Evolutionary conservation across 2,329 filamentous ascomycete genomes (phyloP).

Genomic region (Aaosphaeria pasadenensis): DNA sequence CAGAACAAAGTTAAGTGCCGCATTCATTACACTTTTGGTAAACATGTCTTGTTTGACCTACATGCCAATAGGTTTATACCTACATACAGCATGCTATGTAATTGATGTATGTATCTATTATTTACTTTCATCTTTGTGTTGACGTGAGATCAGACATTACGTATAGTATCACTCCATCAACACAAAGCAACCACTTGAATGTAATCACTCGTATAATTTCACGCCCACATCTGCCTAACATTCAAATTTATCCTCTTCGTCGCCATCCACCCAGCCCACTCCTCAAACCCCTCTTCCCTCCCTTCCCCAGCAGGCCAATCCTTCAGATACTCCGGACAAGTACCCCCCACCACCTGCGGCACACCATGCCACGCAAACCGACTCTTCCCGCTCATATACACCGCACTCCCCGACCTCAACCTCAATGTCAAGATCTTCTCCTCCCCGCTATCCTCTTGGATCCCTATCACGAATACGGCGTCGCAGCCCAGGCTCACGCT

Average conservation of each 20-base stretch:
- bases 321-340: conserved; percentile 71
- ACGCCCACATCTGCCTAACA: conserved; percentile 76
- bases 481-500: conserved; percentile 90
- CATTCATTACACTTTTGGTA: too few relatives aligned
- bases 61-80: too few relatives aligned
- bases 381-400: conserved; percentile 81
- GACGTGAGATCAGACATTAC: too few relatives aligned
- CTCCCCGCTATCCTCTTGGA: conserved; percentile 9
- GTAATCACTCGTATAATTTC: too few relatives aligned
- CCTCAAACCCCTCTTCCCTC: conserved; percentile 31
- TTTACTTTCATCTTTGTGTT: too few relatives aligned
- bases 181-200: too few relatives aligned
- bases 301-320: conserved; percentile 66
- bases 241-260: conserved; percentile 89
- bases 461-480: conserved; percentile 79
- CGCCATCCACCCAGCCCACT: conserved; percentile 84
- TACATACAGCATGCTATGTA: too few relatives aligned
- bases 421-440: conserved; percentile 21
- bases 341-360: conserved; percentile 75
- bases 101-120: too few relatives aligned
- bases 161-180: too few relatives aligned
- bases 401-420: conserved; percentile 79
- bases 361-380: conserved; percentile 95
- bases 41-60: too few relatives aligned
- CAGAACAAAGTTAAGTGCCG: too few relatives aligned